Evolutionary conservation across 768 basidiomycete genomes (phyloP).

Genomic region (Termitomyces heimii): DNA sequence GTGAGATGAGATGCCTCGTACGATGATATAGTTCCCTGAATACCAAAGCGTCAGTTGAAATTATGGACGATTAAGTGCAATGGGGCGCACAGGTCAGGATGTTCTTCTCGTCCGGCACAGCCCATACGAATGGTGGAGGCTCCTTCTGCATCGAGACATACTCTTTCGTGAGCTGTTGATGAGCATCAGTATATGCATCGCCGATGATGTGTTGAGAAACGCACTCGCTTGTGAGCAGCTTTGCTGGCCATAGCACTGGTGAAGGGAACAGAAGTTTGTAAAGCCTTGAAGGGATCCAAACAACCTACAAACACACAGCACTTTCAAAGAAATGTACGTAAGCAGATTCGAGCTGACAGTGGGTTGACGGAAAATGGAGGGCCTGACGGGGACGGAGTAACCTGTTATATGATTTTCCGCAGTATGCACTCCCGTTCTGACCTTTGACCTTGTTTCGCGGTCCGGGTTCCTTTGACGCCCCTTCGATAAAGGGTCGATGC

Average conservation of each 20-base stretch:
- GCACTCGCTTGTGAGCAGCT: constrained; percentile 80
- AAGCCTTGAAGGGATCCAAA: constrained; percentile 4
- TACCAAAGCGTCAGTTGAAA: not conserved
- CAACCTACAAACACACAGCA: constrained; percentile 5
- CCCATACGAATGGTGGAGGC: constrained; percentile 95
- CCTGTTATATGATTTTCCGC: not conserved
- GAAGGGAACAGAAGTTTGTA: constrained; percentile 13
- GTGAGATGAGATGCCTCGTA: constrained; percentile 29
- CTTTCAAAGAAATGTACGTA: constrained; percentile 11
- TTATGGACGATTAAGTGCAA: not conserved
- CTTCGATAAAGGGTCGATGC: constrained; percentile 6
- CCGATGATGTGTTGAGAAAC: constrained; percentile 5
- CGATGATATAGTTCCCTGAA: constrained; percentile 93
- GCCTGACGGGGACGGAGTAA: not conserved
- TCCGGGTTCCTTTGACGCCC: constrained; percentile 1
- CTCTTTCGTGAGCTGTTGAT: constrained; percentile 74
- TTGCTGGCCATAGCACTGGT: constrained; percentile 68
- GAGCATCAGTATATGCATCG: not conserved
- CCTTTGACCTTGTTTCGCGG: not conserved
- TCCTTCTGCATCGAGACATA: constrained; percentile 88
- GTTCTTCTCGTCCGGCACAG: constrained; percentile 95
- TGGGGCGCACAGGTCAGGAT: constrained; percentile 79
- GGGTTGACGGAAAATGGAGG: not conserved
- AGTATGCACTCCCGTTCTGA: not conserved
- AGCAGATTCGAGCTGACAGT: not conserved